Conservation (phyloP, 2,329 filamentous ascomycete species). For the Ophiocordyceps sinensis region DNA sequence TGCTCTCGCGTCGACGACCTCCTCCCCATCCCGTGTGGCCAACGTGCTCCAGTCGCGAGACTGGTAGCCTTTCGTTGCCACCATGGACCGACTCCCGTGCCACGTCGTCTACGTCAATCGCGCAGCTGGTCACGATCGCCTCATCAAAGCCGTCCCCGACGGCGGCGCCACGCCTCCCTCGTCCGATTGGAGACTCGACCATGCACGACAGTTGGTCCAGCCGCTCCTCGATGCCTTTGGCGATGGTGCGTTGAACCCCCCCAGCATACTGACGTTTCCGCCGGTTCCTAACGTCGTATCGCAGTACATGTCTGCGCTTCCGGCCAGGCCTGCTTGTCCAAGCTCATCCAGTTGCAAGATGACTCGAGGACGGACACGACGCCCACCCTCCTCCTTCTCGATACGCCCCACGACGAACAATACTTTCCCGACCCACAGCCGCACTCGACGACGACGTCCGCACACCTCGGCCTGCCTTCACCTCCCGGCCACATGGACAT, state of each 20-base stretch:
- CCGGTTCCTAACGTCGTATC: constrained; percentile 7
- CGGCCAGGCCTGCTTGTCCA: constrained; percentile 37
- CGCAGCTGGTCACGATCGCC: constrained; percentile 31
- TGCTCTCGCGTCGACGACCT: constrained; percentile 1
- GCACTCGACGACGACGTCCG: constrained; percentile 27
- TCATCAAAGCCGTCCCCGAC: constrained; percentile 17
- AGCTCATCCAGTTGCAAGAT: constrained; percentile 37
- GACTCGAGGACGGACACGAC: constrained; percentile 34
- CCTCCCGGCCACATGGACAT: constrained; percentile 21
- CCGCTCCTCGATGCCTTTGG: constrained; percentile 39
- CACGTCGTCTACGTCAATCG: constrained; percentile 48
- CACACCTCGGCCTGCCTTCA: constrained; percentile 25
- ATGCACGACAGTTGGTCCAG: constrained; percentile 30
- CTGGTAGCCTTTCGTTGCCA: constrained; percentile 41
- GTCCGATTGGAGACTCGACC: constrained; percentile 20
- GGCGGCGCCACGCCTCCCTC: constrained; percentile 2
- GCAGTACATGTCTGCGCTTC: constrained; percentile 40
- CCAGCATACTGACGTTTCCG: neutral
- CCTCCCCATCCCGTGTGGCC: constrained; percentile 23
- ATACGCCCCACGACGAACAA: constrained; percentile 37
- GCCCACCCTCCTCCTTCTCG: constrained; percentile 42
- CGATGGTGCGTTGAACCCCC: constrained; percentile 25
- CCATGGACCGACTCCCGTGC: constrained; percentile 42
- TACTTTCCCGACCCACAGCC: constrained; percentile 17
- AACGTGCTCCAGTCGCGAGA: constrained; percentile 45